These are phyloP conservation scores for Colletotrichum sp. DNA, from an alignment of 2,329 filamentous ascomycete genomes.

Conservation along the genomic window DNA sequence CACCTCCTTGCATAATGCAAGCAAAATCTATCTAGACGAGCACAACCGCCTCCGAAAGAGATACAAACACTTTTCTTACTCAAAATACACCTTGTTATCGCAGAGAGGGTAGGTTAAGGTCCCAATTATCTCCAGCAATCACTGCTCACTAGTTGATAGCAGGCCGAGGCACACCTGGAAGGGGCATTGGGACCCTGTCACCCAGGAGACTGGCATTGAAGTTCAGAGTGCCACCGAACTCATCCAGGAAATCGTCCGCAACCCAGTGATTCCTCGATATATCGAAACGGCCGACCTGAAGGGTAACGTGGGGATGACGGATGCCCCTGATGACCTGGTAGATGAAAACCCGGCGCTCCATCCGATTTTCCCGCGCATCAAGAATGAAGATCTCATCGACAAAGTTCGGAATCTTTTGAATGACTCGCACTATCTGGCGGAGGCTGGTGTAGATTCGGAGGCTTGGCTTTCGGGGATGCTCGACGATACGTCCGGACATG, in stretches of 20 bases:
- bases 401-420: neutral
- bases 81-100: neutral
- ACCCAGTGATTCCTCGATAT: neutral
- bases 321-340: neutral
- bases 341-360: neutral
- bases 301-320: neutral
- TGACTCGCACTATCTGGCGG: neutral
- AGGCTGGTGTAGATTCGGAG: neutral
- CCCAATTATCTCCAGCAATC: neutral
- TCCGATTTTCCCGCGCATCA: neutral
- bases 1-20: neutral
- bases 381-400: neutral
- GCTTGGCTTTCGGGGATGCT: neutral
- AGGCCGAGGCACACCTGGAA: neutral
- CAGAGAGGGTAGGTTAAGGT: neutral
- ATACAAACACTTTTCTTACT: neutral
- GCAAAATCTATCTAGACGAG: neutral
- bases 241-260: neutral
- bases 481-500: neutral
- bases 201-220: neutral
- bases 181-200: neutral
- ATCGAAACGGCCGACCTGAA: neutral
- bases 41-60: neutral
- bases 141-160: neutral
- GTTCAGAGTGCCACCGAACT: neutral